Conservation (phyloP, 2,329 filamentous ascomycete genomes). For the Penicillium verrucosum region DNA sequence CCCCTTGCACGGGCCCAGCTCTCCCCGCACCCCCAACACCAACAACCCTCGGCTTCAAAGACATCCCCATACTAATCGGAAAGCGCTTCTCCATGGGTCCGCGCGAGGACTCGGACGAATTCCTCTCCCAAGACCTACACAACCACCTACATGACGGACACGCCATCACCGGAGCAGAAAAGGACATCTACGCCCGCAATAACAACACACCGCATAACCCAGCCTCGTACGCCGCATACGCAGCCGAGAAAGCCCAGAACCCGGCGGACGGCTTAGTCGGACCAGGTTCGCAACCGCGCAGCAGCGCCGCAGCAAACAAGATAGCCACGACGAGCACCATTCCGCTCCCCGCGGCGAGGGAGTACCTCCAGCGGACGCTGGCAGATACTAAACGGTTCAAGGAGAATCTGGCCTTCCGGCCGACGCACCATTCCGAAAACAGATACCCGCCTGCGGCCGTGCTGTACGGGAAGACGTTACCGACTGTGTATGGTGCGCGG, state of each 20-base stretch:
- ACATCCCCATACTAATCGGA: conserved; percentile 37
- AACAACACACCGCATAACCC: conserved; percentile 4
- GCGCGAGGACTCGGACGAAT: conserved; percentile 13
- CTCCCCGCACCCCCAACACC: conserved; percentile 55
- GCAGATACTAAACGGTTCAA: conserved; percentile 72
- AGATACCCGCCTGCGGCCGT: conserved; percentile 76
- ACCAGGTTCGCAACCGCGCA: conserved; percentile 24
- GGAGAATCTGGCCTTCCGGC: conserved; percentile 63
- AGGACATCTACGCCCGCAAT: conserved; percentile 3
- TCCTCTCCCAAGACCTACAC: conserved; percentile 21
- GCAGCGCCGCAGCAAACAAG: conserved; percentile 27
- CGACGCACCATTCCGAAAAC: conserved; percentile 62
- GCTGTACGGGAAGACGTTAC: conserved; percentile 81
- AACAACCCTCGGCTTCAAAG: conserved; percentile 31
- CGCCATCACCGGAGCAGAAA: conserved; percentile 10
- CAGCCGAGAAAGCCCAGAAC: conserved; percentile 15
- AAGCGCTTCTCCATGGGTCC: conserved; percentile 36
- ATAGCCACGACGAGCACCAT: conserved; percentile 44
- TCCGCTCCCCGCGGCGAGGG: conserved; percentile 52
- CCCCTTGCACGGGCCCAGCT: conserved; percentile 70
- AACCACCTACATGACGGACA: conserved; percentile 4
- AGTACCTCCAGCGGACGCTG: conserved; percentile 74
- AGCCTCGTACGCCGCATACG: conserved; percentile 7
- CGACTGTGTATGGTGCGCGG: conserved; percentile 78
- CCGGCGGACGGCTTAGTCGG: conserved; percentile 32